Conservation (phyloP, 2,329 filamentous ascomycete genomes). For the Paecilomyces dactylethromorphus region DNA sequence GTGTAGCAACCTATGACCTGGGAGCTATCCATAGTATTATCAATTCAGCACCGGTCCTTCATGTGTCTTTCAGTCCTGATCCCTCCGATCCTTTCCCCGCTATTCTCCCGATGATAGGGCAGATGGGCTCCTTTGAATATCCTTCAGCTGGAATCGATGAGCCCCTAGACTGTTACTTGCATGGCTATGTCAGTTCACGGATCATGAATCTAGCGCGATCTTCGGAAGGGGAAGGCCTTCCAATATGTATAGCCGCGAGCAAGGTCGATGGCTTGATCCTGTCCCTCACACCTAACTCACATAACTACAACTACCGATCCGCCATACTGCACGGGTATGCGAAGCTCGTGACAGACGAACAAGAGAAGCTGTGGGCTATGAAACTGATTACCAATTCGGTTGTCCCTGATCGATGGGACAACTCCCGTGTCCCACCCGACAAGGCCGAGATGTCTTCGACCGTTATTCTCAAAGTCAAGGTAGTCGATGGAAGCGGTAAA, state of each 20-base stretch:
- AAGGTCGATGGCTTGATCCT: slow-evolving; percentile 76
- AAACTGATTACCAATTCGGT: slow-evolving; percentile 69
- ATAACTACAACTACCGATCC: slow-evolving; percentile 83
- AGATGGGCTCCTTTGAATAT: slow-evolving; percentile 65
- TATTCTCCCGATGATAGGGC: slow-evolving; percentile 78
- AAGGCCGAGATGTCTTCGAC: slow-evolving; percentile 69
- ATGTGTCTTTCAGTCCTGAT: slow-evolving; percentile 68
- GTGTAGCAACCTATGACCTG: slow-evolving; percentile 62
- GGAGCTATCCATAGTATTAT: slow-evolving; percentile 68
- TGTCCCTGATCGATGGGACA: slow-evolving; percentile 61
- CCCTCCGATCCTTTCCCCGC: slow-evolving; percentile 63
- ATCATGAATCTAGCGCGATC: slow-evolving; percentile 60
- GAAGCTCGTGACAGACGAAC: slow-evolving; percentile 55
- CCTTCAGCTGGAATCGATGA: slow-evolving; percentile 57
- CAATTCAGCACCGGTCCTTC: slow-evolving; percentile 66
- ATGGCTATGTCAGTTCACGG: slow-evolving; percentile 75
- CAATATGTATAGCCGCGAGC: slow-evolving; percentile 65
- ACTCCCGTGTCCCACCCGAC: slow-evolving; percentile 64
- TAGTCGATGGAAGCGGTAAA: slow-evolving; percentile 71
- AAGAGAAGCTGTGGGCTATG: slow-evolving; percentile 74
- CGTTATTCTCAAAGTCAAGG: slow-evolving; percentile 60
- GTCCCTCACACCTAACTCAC: slow-evolving; percentile 69
- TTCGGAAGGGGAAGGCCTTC: slow-evolving; percentile 49
- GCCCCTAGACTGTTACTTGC: slow-evolving; percentile 69
- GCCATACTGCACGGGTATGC: slow-evolving; percentile 72